Evolutionary conservation across 805 yeast genomes (phyloP).

Genomic region (Teunomyces barrocoloradensis): DNA sequence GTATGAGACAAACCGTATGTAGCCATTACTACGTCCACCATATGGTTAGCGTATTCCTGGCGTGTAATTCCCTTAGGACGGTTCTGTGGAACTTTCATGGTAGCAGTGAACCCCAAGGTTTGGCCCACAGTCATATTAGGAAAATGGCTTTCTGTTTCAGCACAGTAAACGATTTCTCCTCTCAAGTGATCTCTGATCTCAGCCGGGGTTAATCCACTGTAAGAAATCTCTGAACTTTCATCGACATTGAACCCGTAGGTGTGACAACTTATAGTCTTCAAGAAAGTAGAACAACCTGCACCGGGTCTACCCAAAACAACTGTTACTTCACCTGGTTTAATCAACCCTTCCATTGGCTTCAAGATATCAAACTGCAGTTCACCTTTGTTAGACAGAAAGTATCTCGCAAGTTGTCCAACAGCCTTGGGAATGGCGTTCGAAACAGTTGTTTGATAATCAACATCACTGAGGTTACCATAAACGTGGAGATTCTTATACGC

Average conservation of each 20-base stretch:
- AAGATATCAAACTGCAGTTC: constrained; percentile 45
- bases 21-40: constrained; percentile 44
- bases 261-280: constrained; percentile 63
- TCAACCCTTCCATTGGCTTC: constrained; percentile 64
- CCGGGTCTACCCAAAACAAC: constrained; percentile 82
- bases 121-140: constrained; percentile 67
- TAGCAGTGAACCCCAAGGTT: constrained; percentile 63
- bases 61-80: constrained; percentile 53
- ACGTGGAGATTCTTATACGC: constrained; percentile 13
- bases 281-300: constrained; percentile 70
- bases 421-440: constrained; percentile 8
- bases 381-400: constrained; percentile 7
- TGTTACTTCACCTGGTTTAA: constrained; percentile 62
- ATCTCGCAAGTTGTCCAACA: constrained; percentile 2
- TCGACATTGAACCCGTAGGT: constrained; percentile 59
- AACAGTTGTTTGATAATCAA: constrained; percentile 15
- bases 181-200: constrained; percentile 54
- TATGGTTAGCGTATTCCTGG: constrained; percentile 36
- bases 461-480: constrained; percentile 11
- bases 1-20: constrained; percentile 53
- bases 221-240: constrained; percentile 44
- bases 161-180: constrained; percentile 70
- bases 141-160: constrained; percentile 66
- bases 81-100: constrained; percentile 58
- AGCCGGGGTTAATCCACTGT: constrained; percentile 52